These are phyloP conservation scores for Cenchrus fungigraminus DNA, from an alignment of 176 grass and related monocot genomes.

Conservation along the genomic window DNA sequence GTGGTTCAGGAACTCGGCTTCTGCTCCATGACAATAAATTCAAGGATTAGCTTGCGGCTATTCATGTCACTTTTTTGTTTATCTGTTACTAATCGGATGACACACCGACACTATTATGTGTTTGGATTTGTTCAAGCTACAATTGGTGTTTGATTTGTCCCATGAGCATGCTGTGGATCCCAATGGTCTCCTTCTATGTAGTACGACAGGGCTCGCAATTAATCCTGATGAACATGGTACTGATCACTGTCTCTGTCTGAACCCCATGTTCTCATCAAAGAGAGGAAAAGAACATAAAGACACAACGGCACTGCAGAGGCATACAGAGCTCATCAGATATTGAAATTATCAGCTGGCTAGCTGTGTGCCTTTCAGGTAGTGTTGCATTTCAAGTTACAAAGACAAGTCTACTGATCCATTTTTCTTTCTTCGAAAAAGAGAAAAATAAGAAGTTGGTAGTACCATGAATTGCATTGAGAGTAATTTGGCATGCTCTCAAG, in stretches of 20 bases:
- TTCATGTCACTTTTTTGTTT: background rate
- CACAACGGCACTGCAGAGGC: background rate
- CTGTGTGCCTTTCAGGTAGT: background rate
- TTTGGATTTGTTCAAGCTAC: background rate
- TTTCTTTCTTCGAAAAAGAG: background rate
- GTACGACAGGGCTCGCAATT: background rate
- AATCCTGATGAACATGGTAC: slow-evolving; percentile 5
- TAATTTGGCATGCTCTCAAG: slow-evolving; percentile 48
- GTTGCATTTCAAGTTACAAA: background rate
- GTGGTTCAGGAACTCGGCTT: slow-evolving; percentile 50
- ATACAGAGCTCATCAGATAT: background rate
- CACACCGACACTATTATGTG: background rate
- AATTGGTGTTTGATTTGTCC: background rate
- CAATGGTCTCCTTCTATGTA: background rate
- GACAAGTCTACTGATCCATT: background rate
- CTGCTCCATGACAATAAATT: slow-evolving; percentile 36
- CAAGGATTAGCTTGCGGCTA: background rate
- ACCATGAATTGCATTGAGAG: slow-evolving; percentile 54
- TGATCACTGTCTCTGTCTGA: background rate
- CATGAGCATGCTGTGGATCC: background rate
- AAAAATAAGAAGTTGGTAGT: background rate
- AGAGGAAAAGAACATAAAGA: background rate
- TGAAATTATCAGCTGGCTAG: background rate
- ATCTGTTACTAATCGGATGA: background rate
- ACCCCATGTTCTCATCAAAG: background rate